Percentiles rank a stretch among this genome's conserved stretches.
Conservation (phyloP, 2,329 filamentous ascomycete genomes). For the Aspergillus amoenus region DNA sequence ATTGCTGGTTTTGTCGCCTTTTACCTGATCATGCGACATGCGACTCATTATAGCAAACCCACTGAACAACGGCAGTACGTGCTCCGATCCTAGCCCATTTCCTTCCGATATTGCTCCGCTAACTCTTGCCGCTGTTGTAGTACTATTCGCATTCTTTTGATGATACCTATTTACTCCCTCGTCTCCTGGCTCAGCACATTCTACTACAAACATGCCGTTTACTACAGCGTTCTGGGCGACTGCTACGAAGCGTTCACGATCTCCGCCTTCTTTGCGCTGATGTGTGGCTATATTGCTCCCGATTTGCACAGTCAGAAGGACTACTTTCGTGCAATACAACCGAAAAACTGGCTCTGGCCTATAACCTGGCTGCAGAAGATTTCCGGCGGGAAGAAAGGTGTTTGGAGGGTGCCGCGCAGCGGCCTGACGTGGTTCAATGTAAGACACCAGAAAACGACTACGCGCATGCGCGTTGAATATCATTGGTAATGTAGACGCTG, state of each 20-base stretch:
- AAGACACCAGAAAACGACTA: conserved; percentile 6
- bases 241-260: conserved; percentile 91
- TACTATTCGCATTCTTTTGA: conserved; percentile 84
- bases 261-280: conserved; percentile 77
- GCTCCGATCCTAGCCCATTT: background rate
- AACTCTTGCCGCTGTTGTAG: conserved; percentile 38
- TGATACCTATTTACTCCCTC: conserved; percentile 78
- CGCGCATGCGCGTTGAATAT: background rate
- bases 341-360: conserved; percentile 74
- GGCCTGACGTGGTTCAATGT: conserved; percentile 89
- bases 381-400: conserved; percentile 67
- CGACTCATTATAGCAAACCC: conserved; percentile 60
- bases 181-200: conserved; percentile 72
- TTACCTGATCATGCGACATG: conserved; percentile 57
- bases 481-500: background rate
- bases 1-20: conserved; percentile 53
- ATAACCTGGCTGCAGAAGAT: conserved; percentile 69
- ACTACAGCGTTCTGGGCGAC: conserved; percentile 77
- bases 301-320: conserved; percentile 77
- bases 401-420: conserved; percentile 72
- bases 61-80: conserved; percentile 60
- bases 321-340: conserved; percentile 69
- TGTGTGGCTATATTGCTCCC: conserved; percentile 78
- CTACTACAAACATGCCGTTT: conserved; percentile 75
- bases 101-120: conserved; percentile 5